phyloP scores from a whole-genome alignment of 169 alveolate genomes.

The Eimeria mitis region DNA sequence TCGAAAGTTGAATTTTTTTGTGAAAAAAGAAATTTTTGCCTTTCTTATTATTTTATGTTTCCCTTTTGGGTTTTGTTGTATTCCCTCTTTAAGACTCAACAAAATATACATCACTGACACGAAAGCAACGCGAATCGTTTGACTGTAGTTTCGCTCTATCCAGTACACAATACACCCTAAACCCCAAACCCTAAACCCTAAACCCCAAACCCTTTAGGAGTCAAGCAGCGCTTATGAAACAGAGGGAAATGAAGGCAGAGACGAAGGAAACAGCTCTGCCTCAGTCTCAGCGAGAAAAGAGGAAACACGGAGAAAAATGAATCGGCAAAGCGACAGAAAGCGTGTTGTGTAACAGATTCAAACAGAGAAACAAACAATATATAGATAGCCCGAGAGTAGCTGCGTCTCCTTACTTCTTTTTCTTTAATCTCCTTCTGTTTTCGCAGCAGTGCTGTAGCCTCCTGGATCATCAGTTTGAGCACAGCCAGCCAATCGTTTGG shows the following conservation, averaged over 20 bases:
- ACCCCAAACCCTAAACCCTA: constrained; percentile 21
- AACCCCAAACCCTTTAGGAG: constrained; percentile 1
- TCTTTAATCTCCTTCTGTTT: constrained; percentile 1
- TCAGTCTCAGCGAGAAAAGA: background rate
- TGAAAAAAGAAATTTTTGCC: background rate
- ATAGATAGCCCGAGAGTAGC: background rate
- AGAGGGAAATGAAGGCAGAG: too few relatives aligned
- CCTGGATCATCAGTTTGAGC: background rate
- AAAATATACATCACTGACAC: too few relatives aligned
- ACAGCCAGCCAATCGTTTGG: constrained; percentile 15
- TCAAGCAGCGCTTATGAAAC: too few relatives aligned
- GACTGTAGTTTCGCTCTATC: too few relatives aligned
- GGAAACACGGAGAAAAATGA: background rate
- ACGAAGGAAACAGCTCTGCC: background rate
- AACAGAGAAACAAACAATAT: too few relatives aligned
- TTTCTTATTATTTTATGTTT: background rate
- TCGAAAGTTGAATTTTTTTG: background rate
- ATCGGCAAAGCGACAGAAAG: background rate
- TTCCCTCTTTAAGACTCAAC: too few relatives aligned
- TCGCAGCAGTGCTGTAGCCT: constrained; percentile 5
- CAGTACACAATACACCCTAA: too few relatives aligned
- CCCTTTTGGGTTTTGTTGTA: too few relatives aligned
- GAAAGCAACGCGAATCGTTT: too few relatives aligned
- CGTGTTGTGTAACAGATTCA: too few relatives aligned
- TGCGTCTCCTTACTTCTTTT: background rate